These are phyloP conservation scores for Phytophthora fragariaefolia DNA, from an alignment of 352 stramenopile genomes.

Conservation along the genomic window DNA sequence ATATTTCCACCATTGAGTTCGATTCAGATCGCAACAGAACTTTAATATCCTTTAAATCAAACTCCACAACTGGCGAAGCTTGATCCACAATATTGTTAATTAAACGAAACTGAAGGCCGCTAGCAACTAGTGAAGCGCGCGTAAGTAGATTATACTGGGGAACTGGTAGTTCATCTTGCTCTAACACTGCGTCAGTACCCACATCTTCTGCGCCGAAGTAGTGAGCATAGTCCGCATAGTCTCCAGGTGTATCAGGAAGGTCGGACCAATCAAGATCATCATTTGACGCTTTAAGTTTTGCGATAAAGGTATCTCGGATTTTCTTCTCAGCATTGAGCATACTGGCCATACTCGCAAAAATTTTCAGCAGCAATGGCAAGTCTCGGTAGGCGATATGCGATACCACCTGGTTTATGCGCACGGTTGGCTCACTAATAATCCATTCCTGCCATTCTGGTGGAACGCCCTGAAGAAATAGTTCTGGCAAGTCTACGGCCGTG, in stretches of 20 bases:
- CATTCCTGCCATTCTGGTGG: constrained; percentile 57
- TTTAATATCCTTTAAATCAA: constrained; percentile 55
- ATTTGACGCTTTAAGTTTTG: constrained; percentile 41
- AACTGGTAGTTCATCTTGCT: constrained; percentile 9
- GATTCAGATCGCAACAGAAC: constrained; percentile 41
- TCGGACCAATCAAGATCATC: constrained; percentile 59
- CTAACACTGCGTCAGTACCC: constrained; percentile 6
- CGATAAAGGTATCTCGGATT: constrained; percentile 46
- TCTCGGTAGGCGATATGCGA: constrained; percentile 77
- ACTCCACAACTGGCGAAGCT: constrained; percentile 76
- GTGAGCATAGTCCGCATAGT: constrained; percentile 47
- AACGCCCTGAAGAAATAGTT: constrained; percentile 40
- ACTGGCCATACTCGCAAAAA: constrained; percentile 43
- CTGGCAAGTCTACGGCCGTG: constrained; percentile 13
- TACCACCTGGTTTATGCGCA: constrained; percentile 60
- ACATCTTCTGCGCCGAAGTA: constrained; percentile 35
- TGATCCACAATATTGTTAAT: constrained; percentile 89
- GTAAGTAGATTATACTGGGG: constrained; percentile 36
- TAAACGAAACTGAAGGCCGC: constrained; percentile 65
- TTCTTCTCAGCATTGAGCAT: constrained; percentile 52
- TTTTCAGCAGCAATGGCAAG: constrained; percentile 70
- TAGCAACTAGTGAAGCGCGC: constrained; percentile 41
- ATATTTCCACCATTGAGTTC: constrained; percentile 44
- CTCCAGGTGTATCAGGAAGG: constrained; percentile 36
- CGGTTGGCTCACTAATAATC: constrained; percentile 45